Base-by-base conservation (phyloP, 2,329 filamentous ascomycete genomes). In the Achaetomium macrosporum region DNA sequence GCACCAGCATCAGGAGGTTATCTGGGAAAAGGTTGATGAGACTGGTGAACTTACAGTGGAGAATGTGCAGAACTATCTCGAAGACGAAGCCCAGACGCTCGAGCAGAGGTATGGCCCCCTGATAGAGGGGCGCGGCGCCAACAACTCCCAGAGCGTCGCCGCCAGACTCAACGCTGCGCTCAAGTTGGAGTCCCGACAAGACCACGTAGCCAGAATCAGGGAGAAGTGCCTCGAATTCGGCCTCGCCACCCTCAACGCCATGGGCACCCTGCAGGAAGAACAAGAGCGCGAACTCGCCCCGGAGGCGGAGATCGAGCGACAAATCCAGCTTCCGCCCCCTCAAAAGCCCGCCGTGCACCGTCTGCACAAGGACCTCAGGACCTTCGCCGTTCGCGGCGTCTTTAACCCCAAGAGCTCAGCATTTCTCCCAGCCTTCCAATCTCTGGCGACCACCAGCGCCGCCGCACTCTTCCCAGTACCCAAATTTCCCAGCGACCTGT, bases 211-310 rank as follows among this genome's bases (percentile, higher is more conserved):
- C 7, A 57, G 62, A 1, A 72, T 74, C 46, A 40, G 50, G 11
- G 36, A 57, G 2, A 69, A 69, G 25, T 76, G 73, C 52, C 45
- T 55, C 1, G 63, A 73, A 11, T 73, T 75, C 49, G 64, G 63
- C 1, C 57, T 65, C 2, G 37, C 58, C 0, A 57, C 66, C 2
- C 60, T 73, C 25, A 57, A 64, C 1, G 61, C 69, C 0, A 40
- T 42, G 19, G 31, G 31, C n/a, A 31, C 20, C 2, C 47, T 87
- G 0, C 68, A 79, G 2, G 83, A 88, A 59, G 85, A 89, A 53
- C 83, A 88, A 57, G 85, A 89, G 61, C 73, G 84, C 0, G 85
- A 88, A 56, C 69, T 89, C 0, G 73, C 80, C 0, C 82, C 81
- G 0, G 84, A 90, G 55, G 74, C 79, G 1, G 81, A 88, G 57